Evolutionary conservation across 2,329 filamentous ascomycete genomes (phyloP).

Genomic region (Fusarium robinianum): DNA sequence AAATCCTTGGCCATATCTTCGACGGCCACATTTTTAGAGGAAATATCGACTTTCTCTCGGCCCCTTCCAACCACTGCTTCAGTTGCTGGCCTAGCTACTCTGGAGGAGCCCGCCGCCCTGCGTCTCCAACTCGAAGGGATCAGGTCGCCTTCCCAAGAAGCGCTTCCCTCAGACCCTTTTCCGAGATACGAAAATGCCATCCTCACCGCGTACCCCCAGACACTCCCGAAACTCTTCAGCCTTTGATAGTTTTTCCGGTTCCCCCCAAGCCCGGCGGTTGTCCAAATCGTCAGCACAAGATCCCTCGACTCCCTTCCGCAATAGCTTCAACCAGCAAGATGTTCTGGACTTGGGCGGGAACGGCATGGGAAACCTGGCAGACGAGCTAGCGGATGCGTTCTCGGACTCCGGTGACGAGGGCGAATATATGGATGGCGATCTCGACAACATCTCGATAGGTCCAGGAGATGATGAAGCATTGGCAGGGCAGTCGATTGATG

Average conservation of each 20-base stretch:
- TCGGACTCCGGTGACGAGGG: constrained; percentile 67
- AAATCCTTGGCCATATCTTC: no score
- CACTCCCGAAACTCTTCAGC: constrained; percentile 64
- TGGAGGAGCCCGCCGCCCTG: no score
- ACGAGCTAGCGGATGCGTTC: constrained; percentile 77
- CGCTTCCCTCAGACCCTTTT: constrained; percentile 2
- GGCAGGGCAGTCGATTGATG: constrained; percentile 18
- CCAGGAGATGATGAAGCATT: constrained; percentile 7
- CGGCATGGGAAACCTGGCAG: constrained; percentile 76
- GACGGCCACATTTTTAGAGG: no score
- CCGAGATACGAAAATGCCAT: constrained; percentile 37
- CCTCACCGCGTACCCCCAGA: constrained; percentile 59
- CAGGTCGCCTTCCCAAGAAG: constrained; percentile 12
- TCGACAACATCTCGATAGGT: constrained; percentile 30
- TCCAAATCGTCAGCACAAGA: constrained; percentile 59
- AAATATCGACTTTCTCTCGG: no score
- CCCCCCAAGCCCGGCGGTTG: constrained; percentile 52
- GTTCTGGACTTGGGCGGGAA: constrained; percentile 54
- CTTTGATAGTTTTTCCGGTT: constrained; percentile 54
- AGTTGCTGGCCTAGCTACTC: no score
- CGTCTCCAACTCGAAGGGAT: constrained; percentile 9
- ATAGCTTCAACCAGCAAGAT: constrained; percentile 55
- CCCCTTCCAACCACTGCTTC: constrained; percentile 2
- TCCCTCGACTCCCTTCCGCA: constrained; percentile 52
- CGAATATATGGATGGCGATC: constrained; percentile 52